phyloP scores from a whole-genome alignment of 768 basidiomycete genomes.

The Russula olivacea region DNA sequence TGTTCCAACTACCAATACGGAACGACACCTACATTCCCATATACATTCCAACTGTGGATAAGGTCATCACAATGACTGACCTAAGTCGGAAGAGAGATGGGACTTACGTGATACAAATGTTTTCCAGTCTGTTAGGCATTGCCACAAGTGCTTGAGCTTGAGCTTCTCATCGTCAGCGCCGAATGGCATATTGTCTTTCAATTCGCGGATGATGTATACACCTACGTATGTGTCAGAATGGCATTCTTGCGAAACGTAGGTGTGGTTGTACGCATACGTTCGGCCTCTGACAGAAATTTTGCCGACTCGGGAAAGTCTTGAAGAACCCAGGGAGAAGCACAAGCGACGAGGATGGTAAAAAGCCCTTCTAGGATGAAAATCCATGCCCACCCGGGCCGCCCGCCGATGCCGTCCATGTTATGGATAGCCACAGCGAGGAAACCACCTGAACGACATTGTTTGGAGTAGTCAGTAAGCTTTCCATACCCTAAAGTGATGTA shows the following conservation, averaged over 20 bases:
- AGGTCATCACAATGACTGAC: background rate
- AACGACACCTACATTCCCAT: background rate
- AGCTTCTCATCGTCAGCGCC: background rate
- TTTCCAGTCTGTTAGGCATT: constrained; percentile 1
- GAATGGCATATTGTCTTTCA: background rate
- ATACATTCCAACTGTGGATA: background rate
- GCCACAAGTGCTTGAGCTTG: background rate
- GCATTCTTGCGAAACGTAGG: background rate
- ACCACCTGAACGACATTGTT: background rate
- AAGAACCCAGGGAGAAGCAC: background rate
- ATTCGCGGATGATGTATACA: background rate
- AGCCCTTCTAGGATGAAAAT: constrained; percentile 2
- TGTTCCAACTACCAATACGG: background rate
- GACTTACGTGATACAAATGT: background rate
- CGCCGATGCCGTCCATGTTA: constrained; percentile 1
- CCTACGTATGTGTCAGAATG: background rate
- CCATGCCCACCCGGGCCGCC: constrained; percentile 2
- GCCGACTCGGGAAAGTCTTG: constrained; percentile 1
- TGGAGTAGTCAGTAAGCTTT: background rate
- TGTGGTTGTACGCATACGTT: background rate
- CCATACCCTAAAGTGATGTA: background rate
- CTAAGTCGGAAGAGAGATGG: background rate
- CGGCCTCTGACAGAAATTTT: background rate
- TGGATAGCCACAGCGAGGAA: background rate
- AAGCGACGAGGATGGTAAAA: background rate